Base-by-base conservation (phyloP, 805 yeast species). In the Metschnikowia vanudenii region DNA sequence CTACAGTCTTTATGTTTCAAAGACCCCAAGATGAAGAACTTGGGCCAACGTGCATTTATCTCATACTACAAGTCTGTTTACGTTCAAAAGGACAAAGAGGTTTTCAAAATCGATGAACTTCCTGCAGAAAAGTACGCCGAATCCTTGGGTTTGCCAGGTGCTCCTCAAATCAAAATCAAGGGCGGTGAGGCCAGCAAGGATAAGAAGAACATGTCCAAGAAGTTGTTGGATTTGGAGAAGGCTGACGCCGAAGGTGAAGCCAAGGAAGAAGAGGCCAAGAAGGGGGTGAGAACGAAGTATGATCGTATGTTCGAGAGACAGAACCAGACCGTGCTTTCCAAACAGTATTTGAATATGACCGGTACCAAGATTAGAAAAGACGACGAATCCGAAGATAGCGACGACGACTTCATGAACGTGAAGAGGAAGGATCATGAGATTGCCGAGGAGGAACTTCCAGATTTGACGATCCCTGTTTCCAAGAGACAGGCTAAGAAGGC, bases 301-400 rank as follows among this genome's bases (percentile, higher is more conserved):
- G 99, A 94, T 65, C 80, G 91, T 52, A 91, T 94, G 96, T 94
- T 94, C 68, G 96, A 89, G 64, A 80, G 99, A 64, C 78, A 87
- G 63, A 94, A 94, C 65, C 98, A 94, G 71, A 85, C 86, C 43
- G 95, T 94, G 16, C 73, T 94, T 43, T 85, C 96, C 40, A 94
- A 91, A 57, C 96, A 92, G 63, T 94, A 90, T 62, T 65, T 82
- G 66, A 86, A 82, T 49, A 74, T 94, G 66, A 83, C 88, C 2
- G 79, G 78, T 12, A 74, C 66, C 33, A 57, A 64, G 22, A 40
- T 53, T 17, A 55, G 56, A 3, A 51, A 54, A n/a, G 61, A 59
- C 4, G 61, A 59, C 2, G 74, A 68, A 1, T 81, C 75, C 8
- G 81, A 69, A 6, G 78, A 66, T 12, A 61, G 60, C 6, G 72